phyloP scores from a whole-genome alignment of 129 eudicot genomes.

The Calendula officinalis region DNA sequence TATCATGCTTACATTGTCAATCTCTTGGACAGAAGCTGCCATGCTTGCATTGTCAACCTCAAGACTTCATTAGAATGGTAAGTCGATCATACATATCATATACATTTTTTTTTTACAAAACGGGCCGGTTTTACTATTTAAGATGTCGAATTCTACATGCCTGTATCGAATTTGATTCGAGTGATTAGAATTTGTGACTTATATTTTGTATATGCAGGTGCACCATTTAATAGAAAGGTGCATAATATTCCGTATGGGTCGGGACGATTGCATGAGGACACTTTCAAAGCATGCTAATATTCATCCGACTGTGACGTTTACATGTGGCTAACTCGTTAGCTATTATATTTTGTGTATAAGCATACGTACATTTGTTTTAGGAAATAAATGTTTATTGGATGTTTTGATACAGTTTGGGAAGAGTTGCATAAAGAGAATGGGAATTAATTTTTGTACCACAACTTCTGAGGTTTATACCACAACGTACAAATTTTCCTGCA shows the following conservation, averaged over 20 bases:
- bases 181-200: background rate
- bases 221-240: constrained; percentile 38
- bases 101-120: background rate
- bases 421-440: constrained; percentile 24
- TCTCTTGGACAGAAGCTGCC: constrained; percentile 30
- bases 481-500: too few relatives aligned
- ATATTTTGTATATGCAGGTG: constrained; percentile 10
- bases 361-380: too few relatives aligned
- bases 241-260: constrained; percentile 31
- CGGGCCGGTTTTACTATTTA: too few relatives aligned
- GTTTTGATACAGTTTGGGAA: constrained; percentile 27
- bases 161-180: too few relatives aligned
- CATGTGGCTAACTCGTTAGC: constrained; percentile 14
- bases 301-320: constrained; percentile 24
- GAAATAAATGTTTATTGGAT: background rate
- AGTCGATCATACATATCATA: background rate
- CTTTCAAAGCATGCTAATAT: constrained; percentile 34
- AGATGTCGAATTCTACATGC: too few relatives aligned
- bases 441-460: too few relatives aligned
- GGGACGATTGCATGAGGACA: constrained; percentile 33
- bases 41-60: constrained; percentile 41
- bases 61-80: constrained; percentile 34
- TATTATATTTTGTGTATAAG: background rate
- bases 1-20: constrained; percentile 32
- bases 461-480: too few relatives aligned